These are phyloP conservation scores for Phoma sp. DNA, from an alignment of 2,329 filamentous ascomycete species.

Conservation along the genomic window DNA sequence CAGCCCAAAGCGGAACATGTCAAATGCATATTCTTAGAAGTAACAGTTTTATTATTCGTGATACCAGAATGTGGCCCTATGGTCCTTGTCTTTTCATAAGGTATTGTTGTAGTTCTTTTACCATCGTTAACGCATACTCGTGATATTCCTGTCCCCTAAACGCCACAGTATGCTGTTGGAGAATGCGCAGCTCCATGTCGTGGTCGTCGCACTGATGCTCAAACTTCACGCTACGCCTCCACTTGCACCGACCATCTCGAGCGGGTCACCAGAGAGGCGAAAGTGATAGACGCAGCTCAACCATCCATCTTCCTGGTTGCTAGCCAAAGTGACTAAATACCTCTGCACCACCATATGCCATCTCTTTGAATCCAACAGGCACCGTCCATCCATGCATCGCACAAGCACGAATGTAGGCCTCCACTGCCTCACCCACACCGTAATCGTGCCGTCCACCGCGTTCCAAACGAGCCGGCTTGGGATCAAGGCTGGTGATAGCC, in stretches of 20 bases:
- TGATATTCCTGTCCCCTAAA: not conserved
- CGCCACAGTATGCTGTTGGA: not conserved
- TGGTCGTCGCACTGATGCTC: not conserved
- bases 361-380: constrained; percentile 66
- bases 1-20: not conserved
- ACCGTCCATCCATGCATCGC: constrained; percentile 74
- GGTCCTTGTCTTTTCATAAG: not conserved
- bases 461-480: constrained; percentile 73
- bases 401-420: constrained; percentile 76
- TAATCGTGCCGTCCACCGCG: constrained; percentile 61
- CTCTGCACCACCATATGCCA: constrained; percentile 48
- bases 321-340: not conserved
- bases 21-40: not conserved
- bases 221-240: not conserved
- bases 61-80: not conserved
- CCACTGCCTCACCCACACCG: constrained; percentile 71
- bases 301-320: not conserved
- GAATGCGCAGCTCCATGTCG: not conserved
- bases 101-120: not conserved
- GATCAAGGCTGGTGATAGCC: constrained; percentile 74
- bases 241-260: too few species aligned
- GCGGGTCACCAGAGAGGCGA: too few species aligned
- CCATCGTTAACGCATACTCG: not conserved
- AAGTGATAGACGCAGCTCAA: too few species aligned
- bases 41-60: not conserved